phyloP scores from a whole-genome alignment of 129 eudicot genomes.

The Deinandra increscens region DNA sequence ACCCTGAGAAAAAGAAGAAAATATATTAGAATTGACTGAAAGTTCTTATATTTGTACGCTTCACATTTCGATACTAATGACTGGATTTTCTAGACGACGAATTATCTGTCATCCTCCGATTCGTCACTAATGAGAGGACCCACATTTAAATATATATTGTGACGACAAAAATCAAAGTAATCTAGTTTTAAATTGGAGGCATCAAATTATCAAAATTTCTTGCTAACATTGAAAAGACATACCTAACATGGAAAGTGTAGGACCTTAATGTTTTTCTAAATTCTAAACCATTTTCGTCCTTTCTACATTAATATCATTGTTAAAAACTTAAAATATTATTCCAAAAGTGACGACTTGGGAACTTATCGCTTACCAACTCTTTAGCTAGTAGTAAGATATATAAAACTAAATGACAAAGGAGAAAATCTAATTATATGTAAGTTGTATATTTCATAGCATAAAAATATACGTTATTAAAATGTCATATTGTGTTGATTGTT shows the following conservation, averaged over 20 bases:
- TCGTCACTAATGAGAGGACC: too few relatives aligned
- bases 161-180: conserved; percentile 2
- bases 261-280: neutral
- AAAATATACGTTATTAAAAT: too few relatives aligned
- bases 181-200: neutral
- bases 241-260: conserved; percentile 37
- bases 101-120: too few relatives aligned
- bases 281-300: conserved; percentile 18
- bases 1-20: neutral
- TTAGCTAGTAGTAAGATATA: neutral
- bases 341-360: conserved; percentile 20
- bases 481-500: too few relatives aligned
- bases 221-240: conserved; percentile 32
- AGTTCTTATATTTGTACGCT: conserved; percentile 2
- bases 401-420: too few relatives aligned
- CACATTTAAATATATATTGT: conserved; percentile 2
- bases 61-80: conserved; percentile 1
- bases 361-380: conserved; percentile 22
- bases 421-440: too few relatives aligned
- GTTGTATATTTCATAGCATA: too few relatives aligned
- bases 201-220: conserved; percentile 21
- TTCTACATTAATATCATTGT: conserved; percentile 14
- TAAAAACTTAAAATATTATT: neutral
- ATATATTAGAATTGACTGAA: conserved; percentile 8
- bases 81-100: neutral